phyloP scores from a whole-genome alignment of 306 rosid species.

The Lablab purpureus region DNA sequence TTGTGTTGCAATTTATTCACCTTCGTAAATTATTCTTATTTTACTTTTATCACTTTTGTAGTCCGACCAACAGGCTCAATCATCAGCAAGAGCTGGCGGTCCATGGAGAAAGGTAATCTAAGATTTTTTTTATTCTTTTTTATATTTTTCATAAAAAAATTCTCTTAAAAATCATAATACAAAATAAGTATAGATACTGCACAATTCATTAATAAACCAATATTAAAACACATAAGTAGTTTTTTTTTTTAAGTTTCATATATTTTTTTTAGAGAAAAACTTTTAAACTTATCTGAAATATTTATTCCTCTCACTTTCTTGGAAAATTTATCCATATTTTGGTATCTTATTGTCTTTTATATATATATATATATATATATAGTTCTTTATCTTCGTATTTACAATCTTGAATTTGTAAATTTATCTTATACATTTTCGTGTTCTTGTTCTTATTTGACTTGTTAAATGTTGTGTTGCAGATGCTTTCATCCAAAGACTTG shows the following conservation, averaged over 20 bases:
- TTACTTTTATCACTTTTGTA: constrained; percentile 39
- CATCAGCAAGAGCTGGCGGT: constrained; percentile 80
- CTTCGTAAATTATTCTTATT: constrained; percentile 28
- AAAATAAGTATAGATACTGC: not conserved
- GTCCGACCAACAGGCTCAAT: constrained; percentile 66
- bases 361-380: not conserved
- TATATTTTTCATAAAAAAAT: not conserved
- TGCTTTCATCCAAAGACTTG: constrained; percentile 96
- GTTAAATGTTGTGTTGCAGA: constrained; percentile 58
- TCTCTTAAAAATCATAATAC: not conserved
- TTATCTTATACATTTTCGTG: not conserved
- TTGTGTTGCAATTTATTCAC: constrained; percentile 29
- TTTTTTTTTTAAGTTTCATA: too few relatives aligned
- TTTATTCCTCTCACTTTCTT: too few relatives aligned
- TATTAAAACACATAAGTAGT: too few relatives aligned
- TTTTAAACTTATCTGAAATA: too few relatives aligned
- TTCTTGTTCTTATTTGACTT: constrained; percentile 17
- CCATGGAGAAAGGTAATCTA: constrained; percentile 95
- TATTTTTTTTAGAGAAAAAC: too few relatives aligned
- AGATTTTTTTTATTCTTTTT: not conserved
- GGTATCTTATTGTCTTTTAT: not conserved
- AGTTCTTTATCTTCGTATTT: constrained; percentile 4
- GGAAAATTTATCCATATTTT: not conserved
- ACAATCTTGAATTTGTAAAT: not conserved
- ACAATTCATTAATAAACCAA: too few relatives aligned